A percentile compares a stretch with the other conserved stretches of the same genome.
Evolutionary conservation across 306 rosid species (phyloP).

Genomic region (Senna siamea): DNA sequence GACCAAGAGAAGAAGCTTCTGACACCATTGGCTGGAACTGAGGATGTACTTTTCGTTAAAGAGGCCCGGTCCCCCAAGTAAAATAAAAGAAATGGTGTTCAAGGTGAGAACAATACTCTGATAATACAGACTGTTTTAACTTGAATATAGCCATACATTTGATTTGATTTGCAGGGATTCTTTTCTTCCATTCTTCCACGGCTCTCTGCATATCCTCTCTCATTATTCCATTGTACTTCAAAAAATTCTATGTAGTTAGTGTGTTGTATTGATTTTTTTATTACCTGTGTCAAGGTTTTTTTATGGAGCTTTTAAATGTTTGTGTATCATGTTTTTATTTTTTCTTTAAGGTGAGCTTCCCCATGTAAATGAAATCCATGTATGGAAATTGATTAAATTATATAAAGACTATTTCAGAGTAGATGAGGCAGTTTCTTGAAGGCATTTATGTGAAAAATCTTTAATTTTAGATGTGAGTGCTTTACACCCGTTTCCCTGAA

Average conservation of each 20-base stretch:
- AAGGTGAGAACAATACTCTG: conserved; percentile 14
- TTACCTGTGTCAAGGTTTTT: conserved; percentile 3
- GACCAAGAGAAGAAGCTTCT: conserved; percentile 67
- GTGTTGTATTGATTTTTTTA: conserved; percentile 6
- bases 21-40: conserved; percentile 50
- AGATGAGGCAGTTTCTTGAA: neutral
- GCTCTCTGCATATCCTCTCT: neutral
- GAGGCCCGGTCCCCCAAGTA: conserved; percentile 41
- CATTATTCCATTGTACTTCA: conserved; percentile 20
- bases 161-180: neutral
- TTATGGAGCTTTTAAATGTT: conserved; percentile 7
- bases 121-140: neutral
- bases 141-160: neutral
- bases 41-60: conserved; percentile 59
- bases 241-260: neutral
- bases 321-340: neutral
- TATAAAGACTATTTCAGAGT: neutral
- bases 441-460: neutral
- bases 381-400: neutral
- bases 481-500: neutral
- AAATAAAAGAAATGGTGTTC: neutral
- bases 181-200: neutral
- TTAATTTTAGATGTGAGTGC: neutral
- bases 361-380: conserved; percentile 2
- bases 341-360: neutral